Evolutionary conservation across 352 stramenopile species (phyloP).

Genomic region (Globisporangium rhizosaccharum): DNA sequence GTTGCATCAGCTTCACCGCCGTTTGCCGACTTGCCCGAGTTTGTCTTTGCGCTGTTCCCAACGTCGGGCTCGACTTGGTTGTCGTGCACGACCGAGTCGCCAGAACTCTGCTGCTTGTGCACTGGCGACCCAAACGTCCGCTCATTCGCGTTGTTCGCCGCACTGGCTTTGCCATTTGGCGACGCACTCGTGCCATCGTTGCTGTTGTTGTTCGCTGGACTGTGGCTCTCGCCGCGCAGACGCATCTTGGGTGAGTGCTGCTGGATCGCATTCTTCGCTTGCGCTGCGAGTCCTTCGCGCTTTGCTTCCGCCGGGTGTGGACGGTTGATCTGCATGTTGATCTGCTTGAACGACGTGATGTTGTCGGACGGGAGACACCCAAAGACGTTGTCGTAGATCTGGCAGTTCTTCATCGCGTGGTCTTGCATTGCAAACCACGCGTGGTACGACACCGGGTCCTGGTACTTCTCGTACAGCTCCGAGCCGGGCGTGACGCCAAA

Average conservation of each 20-base stretch:
- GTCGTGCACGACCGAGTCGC: conserved; percentile 8
- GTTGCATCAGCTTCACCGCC: conserved; percentile 1
- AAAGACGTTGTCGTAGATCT: conserved; percentile 84
- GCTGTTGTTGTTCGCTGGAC: neutral
- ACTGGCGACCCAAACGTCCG: conserved; percentile 8
- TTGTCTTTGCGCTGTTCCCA: conserved; percentile 1
- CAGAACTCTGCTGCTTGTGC: neutral
- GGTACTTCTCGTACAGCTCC: conserved; percentile 47
- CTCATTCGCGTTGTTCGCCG: neutral
- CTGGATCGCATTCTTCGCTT: conserved; percentile 5
- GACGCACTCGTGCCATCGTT: neutral
- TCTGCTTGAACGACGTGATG: conserved; percentile 64
- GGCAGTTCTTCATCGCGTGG: conserved; percentile 76
- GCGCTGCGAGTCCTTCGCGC: conserved; percentile 13
- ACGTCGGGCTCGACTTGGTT: conserved; percentile 11
- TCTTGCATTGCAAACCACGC: conserved; percentile 83
- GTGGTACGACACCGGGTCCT: conserved; percentile 51
- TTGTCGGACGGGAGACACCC: conserved; percentile 73
- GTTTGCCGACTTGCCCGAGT: neutral
- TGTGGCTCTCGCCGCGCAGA: conserved; percentile 6
- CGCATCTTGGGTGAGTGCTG: conserved; percentile 11
- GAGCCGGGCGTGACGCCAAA: conserved; percentile 57
- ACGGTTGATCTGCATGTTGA: conserved; percentile 41
- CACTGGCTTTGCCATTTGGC: neutral
- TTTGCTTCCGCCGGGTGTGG: neutral